Base-by-base conservation (phyloP, 805 yeast genomes). In the Candida nemodendra region DNA sequence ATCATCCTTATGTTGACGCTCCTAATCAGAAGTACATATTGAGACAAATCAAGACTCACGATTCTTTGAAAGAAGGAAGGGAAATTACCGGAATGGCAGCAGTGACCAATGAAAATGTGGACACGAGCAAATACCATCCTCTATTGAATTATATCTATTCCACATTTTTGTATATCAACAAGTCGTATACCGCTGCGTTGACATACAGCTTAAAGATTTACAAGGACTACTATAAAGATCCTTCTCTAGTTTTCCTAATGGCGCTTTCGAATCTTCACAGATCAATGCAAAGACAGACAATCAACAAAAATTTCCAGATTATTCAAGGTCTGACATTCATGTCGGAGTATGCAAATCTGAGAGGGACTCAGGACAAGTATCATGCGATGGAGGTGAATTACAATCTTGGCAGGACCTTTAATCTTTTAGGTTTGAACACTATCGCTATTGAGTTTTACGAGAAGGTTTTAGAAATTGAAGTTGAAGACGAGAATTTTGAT, bases 21-120 rank as follows among this genome's bases (percentile, higher is more conserved):
- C 85, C 87, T 44, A 91, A 87, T 54, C 98, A 91, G 53, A 93
- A 93, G 59, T 91, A 80, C 56, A 81, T 91, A 45, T 65, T 93
- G 43, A 78, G 99, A 49, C 97, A 90, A 51, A 69, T 91, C 47
- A 93, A 91, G 56, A 95, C 96, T 0, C 80, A 77, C 57, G 99
- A 93, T 57, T 76, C 93, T 2, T 53, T 83, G 12, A 71, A 78
- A 21, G 68, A 66, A 8, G 62, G 69, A 8, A 74, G 71, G 29
- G 69, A 71, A 9, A 76, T 88, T 14, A 65, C 76, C 2, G 97
- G 97, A 1, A 87, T 86, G 70, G 93, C 96, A 0, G 81, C 81
- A 4, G 72, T 87, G 9, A 66, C 77, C 0, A 78, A 81, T 29
- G 74, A 71, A 43, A 62, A 68, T n/a, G 68, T 76, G 18, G 69